These are phyloP conservation scores for Cicer pinnatifidum DNA, from an alignment of 306 rosid species.

Conservation along the genomic window DNA sequence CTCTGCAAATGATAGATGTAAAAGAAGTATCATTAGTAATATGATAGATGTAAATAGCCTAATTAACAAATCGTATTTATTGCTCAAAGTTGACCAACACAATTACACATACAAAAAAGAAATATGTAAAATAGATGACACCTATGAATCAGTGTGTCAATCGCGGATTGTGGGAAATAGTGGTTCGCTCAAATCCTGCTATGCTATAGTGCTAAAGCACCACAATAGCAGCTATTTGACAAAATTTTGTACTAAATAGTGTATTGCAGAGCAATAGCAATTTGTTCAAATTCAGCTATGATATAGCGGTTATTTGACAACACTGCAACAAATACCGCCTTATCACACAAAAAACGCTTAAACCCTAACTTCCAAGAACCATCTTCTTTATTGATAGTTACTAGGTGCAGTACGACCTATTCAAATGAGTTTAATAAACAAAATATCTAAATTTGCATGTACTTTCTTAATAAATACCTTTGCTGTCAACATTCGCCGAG, in stretches of 20 bases:
- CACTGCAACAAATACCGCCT: background rate
- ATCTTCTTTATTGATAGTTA: background rate
- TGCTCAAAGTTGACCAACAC: constrained; percentile 2
- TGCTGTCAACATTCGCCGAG: constrained; percentile 62
- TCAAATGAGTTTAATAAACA: constrained; percentile 8
- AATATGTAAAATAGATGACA: background rate
- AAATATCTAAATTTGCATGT: background rate
- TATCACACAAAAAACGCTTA: background rate
- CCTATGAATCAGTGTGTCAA: too few relatives aligned
- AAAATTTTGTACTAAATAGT: too few relatives aligned
- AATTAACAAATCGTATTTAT: constrained; percentile 22
- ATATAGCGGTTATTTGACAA: too few relatives aligned
- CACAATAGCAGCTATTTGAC: too few relatives aligned
- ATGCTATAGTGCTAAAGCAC: too few relatives aligned
- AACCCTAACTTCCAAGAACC: background rate
- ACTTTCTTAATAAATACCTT: constrained; percentile 52
- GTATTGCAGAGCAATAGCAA: too few relatives aligned
- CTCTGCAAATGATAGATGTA: constrained; percentile 54
- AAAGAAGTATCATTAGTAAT: constrained; percentile 26
- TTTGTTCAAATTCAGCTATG: too few relatives aligned
- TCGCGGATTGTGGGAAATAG: too few relatives aligned
- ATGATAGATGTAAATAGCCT: background rate
- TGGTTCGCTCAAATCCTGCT: too few relatives aligned
- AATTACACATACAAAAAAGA: constrained; percentile 1
- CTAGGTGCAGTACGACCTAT: background rate